Evolutionary conservation across 1,284 basidiomycete species (phyloP), one percentile per base, ranked within the genome.

Genomic region (Apiotrichum veenhuisii): DNA sequence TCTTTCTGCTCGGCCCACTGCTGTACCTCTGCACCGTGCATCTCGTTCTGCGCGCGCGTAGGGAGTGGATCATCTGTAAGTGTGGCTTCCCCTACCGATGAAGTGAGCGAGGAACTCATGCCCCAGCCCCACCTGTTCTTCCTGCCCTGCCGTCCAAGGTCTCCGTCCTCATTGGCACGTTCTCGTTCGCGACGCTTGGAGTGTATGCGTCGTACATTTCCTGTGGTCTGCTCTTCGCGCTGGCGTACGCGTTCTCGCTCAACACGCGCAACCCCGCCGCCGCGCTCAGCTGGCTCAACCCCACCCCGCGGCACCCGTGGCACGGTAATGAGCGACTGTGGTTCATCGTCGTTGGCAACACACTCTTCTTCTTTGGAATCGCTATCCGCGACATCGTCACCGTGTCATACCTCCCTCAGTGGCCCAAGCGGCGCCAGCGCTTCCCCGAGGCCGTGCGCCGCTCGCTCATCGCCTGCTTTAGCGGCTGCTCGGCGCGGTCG

Each of bases 11-110:
- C 10, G 64, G 66, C 25, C 63, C 67, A 11, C 83, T 87, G 38
- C 69, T 76, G 66, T 84, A 87, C 72, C 78, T 80, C 74, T 81
- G 85, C 60, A 78, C 70, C 22, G 82, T 59, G 56, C 81, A 83
- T 69, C 79, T 83, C 60, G 83, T 69, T 33, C 61, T 73, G 1
- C 61, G 60, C 9, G 58, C 57, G 0, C 54, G 70, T 5, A 55
- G 65, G 25, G 53, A 63, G 17, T 65, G 63, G 48, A 67, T 74
- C 34, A 66, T 64, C 17, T 48, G 72, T 74, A 41, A 59, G 69
- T 58, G 2, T 9, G 15, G n/a, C 20, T 27, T n/a, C n/a, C n/a
- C n/a, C n/a, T n/a, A n/a, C n/a, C n/a, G n/a, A n/a, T n/a, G n/a
- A n/a, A n/a, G 20, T 8, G 5, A 18, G n/a, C n/a, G 3, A 22